These are phyloP conservation scores for Teratosphaeria nubilosa DNA, from an alignment of 2,329 filamentous ascomycete genomes.

Conservation along the genomic window DNA sequence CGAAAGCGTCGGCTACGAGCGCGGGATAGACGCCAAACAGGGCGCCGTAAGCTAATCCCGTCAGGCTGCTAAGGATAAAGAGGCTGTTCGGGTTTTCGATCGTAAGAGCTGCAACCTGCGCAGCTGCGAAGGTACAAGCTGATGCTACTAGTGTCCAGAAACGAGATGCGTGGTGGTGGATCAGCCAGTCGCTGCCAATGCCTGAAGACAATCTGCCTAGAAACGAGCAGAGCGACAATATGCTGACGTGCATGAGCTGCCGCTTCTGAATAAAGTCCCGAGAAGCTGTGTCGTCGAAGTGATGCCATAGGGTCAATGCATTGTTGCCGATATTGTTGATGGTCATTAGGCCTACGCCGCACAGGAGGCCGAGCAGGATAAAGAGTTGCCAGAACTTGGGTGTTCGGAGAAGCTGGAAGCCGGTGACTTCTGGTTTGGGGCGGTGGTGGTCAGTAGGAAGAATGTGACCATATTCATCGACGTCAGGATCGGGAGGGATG, in stretches of 20 bases:
- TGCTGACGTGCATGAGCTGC: slow-evolving; percentile 87
- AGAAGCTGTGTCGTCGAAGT: slow-evolving; percentile 64
- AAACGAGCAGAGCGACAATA: slow-evolving; percentile 84
- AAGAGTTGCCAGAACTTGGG: slow-evolving; percentile 89
- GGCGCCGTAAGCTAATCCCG: slow-evolving; percentile 83
- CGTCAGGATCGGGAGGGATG: slow-evolving; percentile 41
- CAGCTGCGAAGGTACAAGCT: slow-evolving; percentile 64
- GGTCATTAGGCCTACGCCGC: slow-evolving; percentile 92
- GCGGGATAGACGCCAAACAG: slow-evolving; percentile 91
- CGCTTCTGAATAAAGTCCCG: slow-evolving; percentile 66
- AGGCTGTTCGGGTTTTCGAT: slow-evolving; percentile 70
- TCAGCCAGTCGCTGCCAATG: slow-evolving; percentile 81
- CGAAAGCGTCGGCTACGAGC: slow-evolving; percentile 77
- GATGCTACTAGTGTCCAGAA: slow-evolving; percentile 85
- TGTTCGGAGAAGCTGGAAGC: slow-evolving; percentile 59
- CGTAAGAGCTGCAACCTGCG: slow-evolving; percentile 65
- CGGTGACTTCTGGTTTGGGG: slow-evolving; percentile 77
- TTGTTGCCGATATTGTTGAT: slow-evolving; percentile 98
- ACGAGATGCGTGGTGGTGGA: slow-evolving; percentile 70
- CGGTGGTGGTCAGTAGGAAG: slow-evolving; percentile 46
- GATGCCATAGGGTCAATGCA: slow-evolving; percentile 72
- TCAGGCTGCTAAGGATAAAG: slow-evolving; percentile 68
- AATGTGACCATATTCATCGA: slow-evolving; percentile 31
- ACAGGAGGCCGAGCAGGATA: slow-evolving; percentile 75
- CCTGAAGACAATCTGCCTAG: slow-evolving; percentile 63